phyloP scores from a whole-genome alignment of 768 basidiomycete genomes.

The Exidia glandulosa region DNA sequence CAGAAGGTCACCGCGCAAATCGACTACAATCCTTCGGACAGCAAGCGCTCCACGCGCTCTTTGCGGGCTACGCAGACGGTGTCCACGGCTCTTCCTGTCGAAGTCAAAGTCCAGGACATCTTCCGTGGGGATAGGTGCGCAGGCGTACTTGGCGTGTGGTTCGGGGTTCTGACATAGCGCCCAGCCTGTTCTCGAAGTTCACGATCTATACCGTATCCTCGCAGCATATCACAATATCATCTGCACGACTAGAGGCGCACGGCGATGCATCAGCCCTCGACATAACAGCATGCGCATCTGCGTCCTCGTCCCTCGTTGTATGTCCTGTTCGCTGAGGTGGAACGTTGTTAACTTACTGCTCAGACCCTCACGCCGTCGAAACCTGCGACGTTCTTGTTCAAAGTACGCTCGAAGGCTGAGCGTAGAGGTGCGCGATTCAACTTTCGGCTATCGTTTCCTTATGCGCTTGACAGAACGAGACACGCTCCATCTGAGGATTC shows the following conservation, averaged over 20 bases:
- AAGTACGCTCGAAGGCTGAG: slow-evolving; percentile 44
- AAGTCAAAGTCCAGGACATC: slow-evolving; percentile 93
- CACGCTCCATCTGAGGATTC: slow-evolving; percentile 50
- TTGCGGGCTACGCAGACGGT: slow-evolving; percentile 46
- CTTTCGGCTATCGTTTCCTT: background rate
- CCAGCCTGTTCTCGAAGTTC: slow-evolving; percentile 82
- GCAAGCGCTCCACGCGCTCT: slow-evolving; percentile 25
- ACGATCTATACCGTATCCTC: slow-evolving; percentile 73
- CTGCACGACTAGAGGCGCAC: slow-evolving; percentile 11
- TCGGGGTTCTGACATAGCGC: background rate
- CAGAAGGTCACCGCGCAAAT: slow-evolving; percentile 61
- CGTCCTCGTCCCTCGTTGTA: background rate
- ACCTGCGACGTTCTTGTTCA: slow-evolving; percentile 72
- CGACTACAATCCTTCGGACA: slow-evolving; percentile 47
- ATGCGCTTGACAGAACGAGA: slow-evolving; percentile 41
- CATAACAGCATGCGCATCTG: background rate
- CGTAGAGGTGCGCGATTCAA: slow-evolving; percentile 41
- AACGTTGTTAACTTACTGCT: background rate
- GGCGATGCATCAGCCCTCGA: background rate
- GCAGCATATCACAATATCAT: slow-evolving; percentile 55
- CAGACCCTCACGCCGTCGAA: slow-evolving; percentile 70
- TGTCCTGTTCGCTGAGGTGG: background rate
- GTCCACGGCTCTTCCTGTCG: slow-evolving; percentile 65
- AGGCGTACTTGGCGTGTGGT: background rate
- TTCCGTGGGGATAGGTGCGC: slow-evolving; percentile 75